A percentile compares a stretch with the other conserved stretches of the same genome.
These are phyloP conservation scores for Gossypioides kirkii DNA, from an alignment of 345 rosid species.

Conservation along the genomic window DNA sequence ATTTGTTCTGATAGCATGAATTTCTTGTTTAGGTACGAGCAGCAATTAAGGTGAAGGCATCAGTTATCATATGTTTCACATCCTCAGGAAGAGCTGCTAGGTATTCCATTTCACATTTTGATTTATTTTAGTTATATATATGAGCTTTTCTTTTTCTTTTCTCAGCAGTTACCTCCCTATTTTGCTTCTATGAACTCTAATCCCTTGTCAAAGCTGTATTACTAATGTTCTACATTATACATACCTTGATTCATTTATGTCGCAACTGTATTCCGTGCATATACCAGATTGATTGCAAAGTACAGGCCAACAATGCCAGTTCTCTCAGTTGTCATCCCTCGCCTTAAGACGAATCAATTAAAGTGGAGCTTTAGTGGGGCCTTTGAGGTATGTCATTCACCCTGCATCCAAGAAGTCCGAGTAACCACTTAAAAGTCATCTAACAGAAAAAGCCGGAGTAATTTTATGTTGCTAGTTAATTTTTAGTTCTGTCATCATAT, in stretches of 20 bases:
- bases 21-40: slow-evolving; percentile 74
- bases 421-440: neutral
- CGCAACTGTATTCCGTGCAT: neutral
- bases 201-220: too few species aligned
- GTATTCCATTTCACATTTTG: slow-evolving; percentile 22
- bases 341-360: slow-evolving; percentile 94
- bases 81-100: slow-evolving; percentile 99
- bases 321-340: slow-evolving; percentile 93
- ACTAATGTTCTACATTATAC: too few species aligned
- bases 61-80: slow-evolving; percentile 92
- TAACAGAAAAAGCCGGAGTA: neutral
- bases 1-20: slow-evolving; percentile 2
- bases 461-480: neutral
- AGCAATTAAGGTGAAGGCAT: slow-evolving; percentile 98
- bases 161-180: neutral
- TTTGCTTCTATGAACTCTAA: too few species aligned
- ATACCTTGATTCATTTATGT: neutral
- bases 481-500: neutral
- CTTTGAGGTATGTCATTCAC: slow-evolving; percentile 58
- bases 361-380: slow-evolving; percentile 99
- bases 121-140: neutral
- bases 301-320: slow-evolving; percentile 99
- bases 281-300: slow-evolving; percentile 90
- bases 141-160: neutral
- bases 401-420: neutral